Evolutionary conservation across 2,329 filamentous ascomycete genomes (phyloP), one percentile per base, ranked within the genome.

Genomic region (Hypomyces rosellus): DNA sequence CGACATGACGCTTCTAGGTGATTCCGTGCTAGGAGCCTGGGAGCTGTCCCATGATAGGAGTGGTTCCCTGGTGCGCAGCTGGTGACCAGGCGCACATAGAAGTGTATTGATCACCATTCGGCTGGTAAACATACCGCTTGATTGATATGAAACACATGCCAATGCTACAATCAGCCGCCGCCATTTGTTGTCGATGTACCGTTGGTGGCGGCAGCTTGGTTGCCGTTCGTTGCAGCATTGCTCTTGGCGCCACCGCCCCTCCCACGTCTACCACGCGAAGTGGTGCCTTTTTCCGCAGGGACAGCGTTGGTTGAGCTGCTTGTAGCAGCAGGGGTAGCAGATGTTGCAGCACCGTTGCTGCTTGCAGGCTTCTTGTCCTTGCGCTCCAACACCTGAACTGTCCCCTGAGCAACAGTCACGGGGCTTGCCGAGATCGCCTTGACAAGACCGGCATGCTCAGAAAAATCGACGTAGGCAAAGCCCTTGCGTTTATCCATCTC

Each of bases 401-500:
- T 85, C 6, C 88, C 90, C 64, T 95, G 87, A 0, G 86, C 91
- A 11, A 97, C 85, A 16, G 85, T 74, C 30, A 96, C 78, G 0
- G 88, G 89, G 62, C 89, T 95, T 12, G 87, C 88, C 14, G 82
- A 78, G 62, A 96, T 83, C 5, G 92, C 92, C 61, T 88, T 89
- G 59, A 81, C 80, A 22, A 97, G 74, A 9, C 80, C 77, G 8
- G 84, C 82, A 1, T 85, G 77, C 18, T 89, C 84, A 9, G 80
- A 78, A 70, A 96, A 97, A 55, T 96, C 88, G 37, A 95, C 85
- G 64, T 96, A 96, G 2, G 90, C 92, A 61, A 96, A 95, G 0
- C 90, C 90, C 67, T 96, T 96, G 61, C 91, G 87, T 67, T 90
- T 91, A 65, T 97, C 92, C 48, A 97, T 92, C 60, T 96, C 92